These are phyloP conservation scores for Ilyonectria robusta DNA, from an alignment of 2,329 filamentous ascomycete genomes.

Conservation along the genomic window DNA sequence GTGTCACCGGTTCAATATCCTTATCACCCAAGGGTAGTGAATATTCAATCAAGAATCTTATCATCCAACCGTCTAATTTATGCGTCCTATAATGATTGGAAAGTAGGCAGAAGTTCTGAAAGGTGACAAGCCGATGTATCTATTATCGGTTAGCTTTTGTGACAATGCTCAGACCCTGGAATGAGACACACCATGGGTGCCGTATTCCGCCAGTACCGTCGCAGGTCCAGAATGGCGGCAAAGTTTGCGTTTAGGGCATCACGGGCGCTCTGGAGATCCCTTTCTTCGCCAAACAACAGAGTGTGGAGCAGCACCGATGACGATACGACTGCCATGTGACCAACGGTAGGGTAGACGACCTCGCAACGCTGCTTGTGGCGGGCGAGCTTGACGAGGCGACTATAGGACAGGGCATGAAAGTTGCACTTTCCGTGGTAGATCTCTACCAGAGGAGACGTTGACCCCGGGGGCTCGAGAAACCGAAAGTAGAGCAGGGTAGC, in stretches of 20 bases:
- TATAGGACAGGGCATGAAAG: conserved; percentile 48
- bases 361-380: conserved; percentile 24
- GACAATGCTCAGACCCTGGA: neutral
- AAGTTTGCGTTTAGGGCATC: conserved; percentile 37
- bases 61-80: conserved; percentile 39
- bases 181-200: conserved; percentile 24
- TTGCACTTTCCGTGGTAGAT: conserved; percentile 39
- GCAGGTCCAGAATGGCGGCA: conserved; percentile 35
- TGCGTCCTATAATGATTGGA: conserved; percentile 30
- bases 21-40: conserved; percentile 28
- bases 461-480: conserved; percentile 45
- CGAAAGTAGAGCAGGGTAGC: conserved; percentile 55
- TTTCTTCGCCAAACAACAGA: conserved; percentile 32
- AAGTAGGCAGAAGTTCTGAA: conserved; percentile 37
- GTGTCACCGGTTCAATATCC: neutral
- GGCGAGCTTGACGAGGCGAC: conserved; percentile 40
- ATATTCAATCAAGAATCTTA: conserved; percentile 36
- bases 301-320: conserved; percentile 40
- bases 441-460: neutral
- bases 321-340: conserved; percentile 40
- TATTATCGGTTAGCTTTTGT: conserved; percentile 4
- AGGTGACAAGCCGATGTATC: conserved; percentile 34
- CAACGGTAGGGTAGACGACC: conserved; percentile 33
- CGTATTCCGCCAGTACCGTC: conserved; percentile 35
- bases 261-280: conserved; percentile 24